Base-by-base conservation (phyloP, 1,139 yeast genomes). In the Hanseniaspora sp. region DNA sequence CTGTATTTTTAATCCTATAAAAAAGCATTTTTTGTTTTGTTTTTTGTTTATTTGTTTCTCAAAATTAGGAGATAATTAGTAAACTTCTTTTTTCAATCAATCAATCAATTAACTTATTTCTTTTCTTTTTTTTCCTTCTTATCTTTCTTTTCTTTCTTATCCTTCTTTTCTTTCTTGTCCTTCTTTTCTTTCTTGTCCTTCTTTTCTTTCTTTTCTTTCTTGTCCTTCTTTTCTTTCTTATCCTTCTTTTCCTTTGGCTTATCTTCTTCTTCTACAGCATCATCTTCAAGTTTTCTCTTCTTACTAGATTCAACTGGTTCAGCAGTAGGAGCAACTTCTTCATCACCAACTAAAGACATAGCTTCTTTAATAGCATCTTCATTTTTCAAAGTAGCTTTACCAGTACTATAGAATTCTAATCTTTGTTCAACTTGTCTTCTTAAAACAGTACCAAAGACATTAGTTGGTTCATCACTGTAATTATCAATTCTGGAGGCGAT, bases 401-500 rank as follows among this genome's bases (percentile, higher is more conserved):
- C 98, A 57, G 96, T 84, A 69, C 87, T 95, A 77, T 88, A 94
- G 69, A 92, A 92, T 72, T 81, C 85, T 66, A 92, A 79, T 75
- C 98, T 86, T 72, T 94, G 96, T 75, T 92, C 98, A 62, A 92
- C 97, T 77, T 92, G 98, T 71, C 86, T 80, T 78, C 87, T 88
- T 71, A 94, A 80, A 57, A 87, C 82, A 65, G 80, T 78, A 70
- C 98, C 99, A 67, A 92, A 94, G 56, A 81, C 87, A 61, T 83
- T 83, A 48, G 84, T 74, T 68, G 92, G 90, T 69, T 83, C 88
- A 66, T 84, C 94, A 57, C 88, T 81, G 73, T 86, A 92, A 76
- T 88, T 88, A 74, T 92, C 99, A 65, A 92, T 90, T 79, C 98
- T 86, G 52, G 96, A 87, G 60, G 98, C 98, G 74, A 92, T 92